A percentile compares a stretch with the other conserved stretches of the same genome.
These are phyloP conservation scores for Cryptosporidium meleagridis DNA, from an alignment of 169 alveolate species.

Conservation along the genomic window DNA sequence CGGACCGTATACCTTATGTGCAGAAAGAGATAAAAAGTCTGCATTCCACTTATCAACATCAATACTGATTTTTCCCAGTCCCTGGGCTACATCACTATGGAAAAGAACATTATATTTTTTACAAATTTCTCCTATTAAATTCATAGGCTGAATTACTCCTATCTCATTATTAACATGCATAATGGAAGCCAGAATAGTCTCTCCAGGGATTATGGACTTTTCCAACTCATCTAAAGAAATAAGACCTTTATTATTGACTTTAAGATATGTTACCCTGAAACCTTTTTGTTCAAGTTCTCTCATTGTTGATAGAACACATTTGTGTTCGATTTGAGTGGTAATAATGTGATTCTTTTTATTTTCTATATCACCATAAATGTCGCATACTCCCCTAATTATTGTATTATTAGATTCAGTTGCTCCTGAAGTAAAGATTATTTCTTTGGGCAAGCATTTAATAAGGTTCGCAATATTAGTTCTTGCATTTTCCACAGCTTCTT, in stretches of 20 bases:
- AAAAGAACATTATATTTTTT: conserved; percentile 90
- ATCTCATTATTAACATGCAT: conserved; percentile 97
- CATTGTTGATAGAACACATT: conserved; percentile 94
- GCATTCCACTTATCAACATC: conserved; percentile 92
- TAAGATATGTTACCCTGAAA: conserved; percentile 93
- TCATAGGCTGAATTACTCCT: conserved; percentile 95
- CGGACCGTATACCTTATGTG: conserved; percentile 99
- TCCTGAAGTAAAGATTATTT: conserved; percentile 98
- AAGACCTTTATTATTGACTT: conserved; percentile 92
- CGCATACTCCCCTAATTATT: conserved; percentile 94
- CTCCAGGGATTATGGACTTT: conserved; percentile 90
- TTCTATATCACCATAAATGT: conserved; percentile 77
- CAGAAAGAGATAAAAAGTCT: conserved; percentile 94
- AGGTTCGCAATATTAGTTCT: conserved; percentile 88
- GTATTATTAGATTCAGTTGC: conserved; percentile 98
- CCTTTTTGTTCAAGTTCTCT: conserved; percentile 91
- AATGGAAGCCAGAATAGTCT: conserved; percentile 93
- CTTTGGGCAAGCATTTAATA: conserved; percentile 90
- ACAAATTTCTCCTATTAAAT: conserved; percentile 94
- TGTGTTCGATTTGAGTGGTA: conserved; percentile 98
- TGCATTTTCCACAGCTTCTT: conserved; percentile 93
- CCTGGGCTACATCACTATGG: conserved; percentile 96
- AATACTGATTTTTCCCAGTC: conserved; percentile 93
- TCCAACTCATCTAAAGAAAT: conserved; percentile 88
- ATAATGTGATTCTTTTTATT: conserved; percentile 93